Conservation (phyloP, 768 basidiomycete species). For the Serendipita vermifera region DNA sequence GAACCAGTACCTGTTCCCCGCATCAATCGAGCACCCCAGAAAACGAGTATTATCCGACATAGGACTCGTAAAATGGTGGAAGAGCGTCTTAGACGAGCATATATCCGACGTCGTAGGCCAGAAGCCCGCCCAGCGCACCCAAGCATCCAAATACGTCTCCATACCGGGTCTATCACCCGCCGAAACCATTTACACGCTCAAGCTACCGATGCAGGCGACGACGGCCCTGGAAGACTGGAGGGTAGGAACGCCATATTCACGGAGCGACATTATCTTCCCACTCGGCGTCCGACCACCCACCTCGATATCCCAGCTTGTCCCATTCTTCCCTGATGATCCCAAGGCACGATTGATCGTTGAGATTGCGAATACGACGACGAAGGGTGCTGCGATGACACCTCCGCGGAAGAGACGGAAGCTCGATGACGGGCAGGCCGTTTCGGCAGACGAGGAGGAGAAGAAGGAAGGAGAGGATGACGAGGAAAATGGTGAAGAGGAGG, state of each 20-base stretch:
- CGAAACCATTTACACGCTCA: conserved; percentile 20
- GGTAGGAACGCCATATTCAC: conserved; percentile 66
- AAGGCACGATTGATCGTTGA: conserved; percentile 91
- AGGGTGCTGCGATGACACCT: conserved; percentile 17
- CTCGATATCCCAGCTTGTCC: conserved; percentile 49
- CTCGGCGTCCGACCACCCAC: conserved; percentile 32
- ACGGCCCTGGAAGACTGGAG: conserved; percentile 34
- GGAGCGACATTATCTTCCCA: conserved; percentile 28
- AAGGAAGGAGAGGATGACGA: neutral
- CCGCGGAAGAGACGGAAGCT: conserved; percentile 1
- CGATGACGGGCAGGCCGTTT: neutral
- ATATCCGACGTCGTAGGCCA: neutral
- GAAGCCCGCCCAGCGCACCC: conserved; percentile 19
- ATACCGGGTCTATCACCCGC: conserved; percentile 12
- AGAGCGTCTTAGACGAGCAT: conserved; percentile 36
- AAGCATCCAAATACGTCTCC: conserved; percentile 36
- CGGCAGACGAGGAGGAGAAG: neutral
- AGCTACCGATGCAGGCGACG: conserved; percentile 12
- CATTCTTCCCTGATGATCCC: conserved; percentile 92
- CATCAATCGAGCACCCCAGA: conserved; percentile 52
- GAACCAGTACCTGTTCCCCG: conserved; percentile 86
- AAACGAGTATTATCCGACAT: conserved; percentile 70
- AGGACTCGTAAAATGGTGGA: conserved; percentile 89
- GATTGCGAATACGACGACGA: conserved; percentile 59
- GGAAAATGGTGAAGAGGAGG: conserved; percentile 12